Evolutionary conservation across 2,329 filamentous ascomycete genomes (phyloP), one percentile per base, ranked within the genome.

Genomic region (Ceratocystiopsis brevicomis): DNA sequence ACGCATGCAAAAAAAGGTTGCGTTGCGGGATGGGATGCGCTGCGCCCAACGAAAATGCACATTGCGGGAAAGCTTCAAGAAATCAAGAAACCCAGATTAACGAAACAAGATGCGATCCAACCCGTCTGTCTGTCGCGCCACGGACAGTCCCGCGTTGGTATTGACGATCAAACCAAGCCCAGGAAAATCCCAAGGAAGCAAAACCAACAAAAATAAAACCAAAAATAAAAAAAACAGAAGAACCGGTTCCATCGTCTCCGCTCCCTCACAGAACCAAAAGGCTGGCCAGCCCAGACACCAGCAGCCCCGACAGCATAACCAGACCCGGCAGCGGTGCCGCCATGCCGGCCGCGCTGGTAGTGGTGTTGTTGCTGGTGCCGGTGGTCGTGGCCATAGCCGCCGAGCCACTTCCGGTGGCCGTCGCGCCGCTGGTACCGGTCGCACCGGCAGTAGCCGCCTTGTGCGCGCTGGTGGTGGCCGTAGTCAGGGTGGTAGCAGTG

Each of bases 261-360:
- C 34, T 9, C 14, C 30, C 19, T 16, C 19, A 44, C 38, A 44
- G 38, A 6, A 45, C 13, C 12, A 44, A 40, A 18, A 47, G 21
- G 25, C 34, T 40, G 12, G 39, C 33, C 10, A 46, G 32, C 16
- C 45, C 42, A 1, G 36, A 37, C 25, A 25, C 44, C n/a, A 40
- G 11, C 16, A 46, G 45, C 1, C 45, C 45, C 36, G 45, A 42
- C 21, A 46, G 9, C 17, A 40, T 16, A 19, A 41, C 30, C 16
- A 38, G 14, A 2, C 25, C 32, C 15, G 37, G 42, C 39, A 39
- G 42, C 17, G 42, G 37, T 4, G 45, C 19, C 15, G 37, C 17
- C n/a, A 21, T 30, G 8, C 44, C 40, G 42, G 18, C 43, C 33
- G 13, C 37, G 45, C 18, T 44, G 16, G 25, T 25, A 34, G 37